A percentile compares a stretch with the other conserved stretches of the same genome.
Conservation (phyloP, 2,329 filamentous ascomycete genomes). For the Aspergillus calidoustus region DNA sequence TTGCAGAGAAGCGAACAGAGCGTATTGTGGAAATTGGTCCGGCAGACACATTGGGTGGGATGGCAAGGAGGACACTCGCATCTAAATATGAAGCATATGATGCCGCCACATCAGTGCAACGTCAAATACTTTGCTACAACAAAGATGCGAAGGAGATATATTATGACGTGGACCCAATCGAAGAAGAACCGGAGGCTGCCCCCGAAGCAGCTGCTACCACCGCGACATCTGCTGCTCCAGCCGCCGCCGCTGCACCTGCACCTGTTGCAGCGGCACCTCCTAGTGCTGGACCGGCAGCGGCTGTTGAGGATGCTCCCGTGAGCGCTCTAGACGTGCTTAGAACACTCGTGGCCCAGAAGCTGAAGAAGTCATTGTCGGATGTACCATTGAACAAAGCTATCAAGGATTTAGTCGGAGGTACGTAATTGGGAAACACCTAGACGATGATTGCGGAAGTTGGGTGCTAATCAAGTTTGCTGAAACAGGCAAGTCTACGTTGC, state of each 20-base stretch:
- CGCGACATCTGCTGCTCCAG: slow-evolving; percentile 45
- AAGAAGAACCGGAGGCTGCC: slow-evolving; percentile 76
- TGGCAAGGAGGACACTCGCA: slow-evolving; percentile 94
- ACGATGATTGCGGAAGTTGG: neutral
- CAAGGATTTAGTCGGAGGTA: slow-evolving; percentile 97
- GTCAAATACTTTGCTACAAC: slow-evolving; percentile 98
- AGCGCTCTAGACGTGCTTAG: slow-evolving; percentile 88
- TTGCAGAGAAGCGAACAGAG: slow-evolving; percentile 93
- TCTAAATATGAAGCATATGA: slow-evolving; percentile 99
- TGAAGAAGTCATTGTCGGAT: slow-evolving; percentile 90
- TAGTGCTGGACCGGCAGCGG: slow-evolving; percentile 81
- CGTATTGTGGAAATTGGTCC: slow-evolving; percentile 97
- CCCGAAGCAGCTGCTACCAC: slow-evolving; percentile 43
- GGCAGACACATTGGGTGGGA: slow-evolving; percentile 93
- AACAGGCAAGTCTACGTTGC: slow-evolving; percentile 92
- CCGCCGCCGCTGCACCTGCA: slow-evolving; percentile 56
- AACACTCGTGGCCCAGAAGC: slow-evolving; percentile 89
- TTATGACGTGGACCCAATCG: slow-evolving; percentile 94
- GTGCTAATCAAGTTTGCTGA: slow-evolving; percentile 9
- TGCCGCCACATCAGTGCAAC: slow-evolving; percentile 91
- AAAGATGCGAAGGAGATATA: slow-evolving; percentile 99
- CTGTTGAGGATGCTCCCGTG: slow-evolving; percentile 84
- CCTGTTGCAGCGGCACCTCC: slow-evolving; percentile 63
- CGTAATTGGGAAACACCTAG: slow-evolving; percentile 43
- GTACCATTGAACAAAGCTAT: slow-evolving; percentile 95